Evolutionary conservation across 202 grass and related monocot genomes (phyloP), one percentile per base, ranked within the genome.

Genomic region (Setaria italica): DNA sequence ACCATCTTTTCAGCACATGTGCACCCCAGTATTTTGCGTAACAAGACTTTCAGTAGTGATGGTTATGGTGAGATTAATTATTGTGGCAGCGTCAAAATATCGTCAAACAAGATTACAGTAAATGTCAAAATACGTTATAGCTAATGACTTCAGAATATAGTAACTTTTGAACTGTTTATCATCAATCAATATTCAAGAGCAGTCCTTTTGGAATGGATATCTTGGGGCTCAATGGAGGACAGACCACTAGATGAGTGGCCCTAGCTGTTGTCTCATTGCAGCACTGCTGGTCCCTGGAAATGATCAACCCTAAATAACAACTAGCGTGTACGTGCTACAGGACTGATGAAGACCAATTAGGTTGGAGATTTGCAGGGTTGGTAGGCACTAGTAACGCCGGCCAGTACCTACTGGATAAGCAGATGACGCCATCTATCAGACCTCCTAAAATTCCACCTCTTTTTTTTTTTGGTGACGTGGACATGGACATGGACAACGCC

Each of bases 251-350:
- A 50, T 14, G 0, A 53, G 11, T 51, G 68, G 67, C 56, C 42
- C 62, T 41, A 48, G 39, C 15, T 14, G 7, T 53, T 79, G 67
- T 80, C 82, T 74, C 59, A 45, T 68, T 79, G 11, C 42, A 74
- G 20, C 11, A 8, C 48, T 37, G 25, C 39, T 10, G 69, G 59
- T 68, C 76, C 76, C 39, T 80, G 4, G 2, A 2, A 14, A 32
- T 14, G 4, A 63, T 32, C 11, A 32, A 63, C 2, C 25, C 57
- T 49, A 73, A 74, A 29, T 41, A 5, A 41, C 39, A 47, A 30
- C 37, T 57, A 29, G 37, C 60, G 3, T 11, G 66, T 9, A 57
- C 46, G 48, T 84, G 54, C 56, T 29, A 71, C 51, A 35, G 21
- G 3, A 32, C n/a, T 49, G 73, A 79, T 50, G n/a, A 80, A 50